Evolutionary conservation across 2,329 filamentous ascomycete species (phyloP).

Genomic region (Diplodia scrobiculata): DNA sequence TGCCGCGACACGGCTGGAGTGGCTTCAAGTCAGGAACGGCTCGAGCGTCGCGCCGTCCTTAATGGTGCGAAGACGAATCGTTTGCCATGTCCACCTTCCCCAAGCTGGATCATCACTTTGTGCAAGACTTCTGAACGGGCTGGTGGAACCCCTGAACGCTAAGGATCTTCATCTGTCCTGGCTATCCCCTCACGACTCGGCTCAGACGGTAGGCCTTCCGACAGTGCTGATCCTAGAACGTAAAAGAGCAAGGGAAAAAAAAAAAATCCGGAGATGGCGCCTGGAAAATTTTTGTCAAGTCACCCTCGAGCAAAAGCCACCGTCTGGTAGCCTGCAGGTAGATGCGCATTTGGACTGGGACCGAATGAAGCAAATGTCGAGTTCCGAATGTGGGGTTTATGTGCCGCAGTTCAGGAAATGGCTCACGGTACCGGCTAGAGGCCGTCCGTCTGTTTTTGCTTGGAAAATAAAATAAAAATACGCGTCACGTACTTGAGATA

Average conservation of each 20-base stretch:
- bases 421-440: not conserved
- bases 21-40: not conserved
- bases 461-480: not conserved
- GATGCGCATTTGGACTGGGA: not conserved
- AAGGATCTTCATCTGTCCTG: not conserved
- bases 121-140: not conserved
- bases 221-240: not conserved
- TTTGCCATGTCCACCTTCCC: not conserved
- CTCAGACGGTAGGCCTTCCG: not conserved
- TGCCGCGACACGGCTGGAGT: not conserved
- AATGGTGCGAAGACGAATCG: constrained; percentile 1
- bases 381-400: not conserved
- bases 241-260: not conserved
- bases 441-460: not conserved
- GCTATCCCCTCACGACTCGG: not conserved
- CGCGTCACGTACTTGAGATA: not conserved
- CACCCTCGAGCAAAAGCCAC: not conserved
- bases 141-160: not conserved
- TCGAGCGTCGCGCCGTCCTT: constrained; percentile 5
- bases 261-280: not conserved
- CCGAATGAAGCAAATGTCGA: not conserved
- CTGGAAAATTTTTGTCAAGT: not conserved
- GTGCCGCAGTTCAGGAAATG: not conserved
- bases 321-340: not conserved
- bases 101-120: not conserved